Base-by-base conservation (phyloP, 208 protist genomes). In the Wallacemonas sp. region DNA sequence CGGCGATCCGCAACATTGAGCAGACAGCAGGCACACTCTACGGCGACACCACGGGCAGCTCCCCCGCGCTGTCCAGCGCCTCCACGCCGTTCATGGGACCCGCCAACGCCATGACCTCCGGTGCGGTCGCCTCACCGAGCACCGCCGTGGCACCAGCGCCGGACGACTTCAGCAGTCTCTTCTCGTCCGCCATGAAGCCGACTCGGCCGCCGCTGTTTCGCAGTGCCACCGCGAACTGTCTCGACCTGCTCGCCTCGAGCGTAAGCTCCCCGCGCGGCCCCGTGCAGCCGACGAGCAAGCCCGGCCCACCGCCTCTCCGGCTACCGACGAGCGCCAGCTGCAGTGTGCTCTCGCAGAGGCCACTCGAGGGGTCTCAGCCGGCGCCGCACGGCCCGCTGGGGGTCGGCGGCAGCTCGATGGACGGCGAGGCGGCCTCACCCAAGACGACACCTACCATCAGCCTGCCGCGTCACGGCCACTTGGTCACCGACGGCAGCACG, bases 1-100 rank as follows among this genome's bases (percentile, higher is more conserved):
- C 77, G 28, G 90, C 85, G 20, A 93, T 95, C 57, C 79, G 86
- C 11, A 84, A 84, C 39, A 91, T 95, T 74, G 77, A 95, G 8
- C 46, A 67, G 18, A 54, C 64, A 7, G 62, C 32, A 20, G 66
- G 18, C 44, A 46, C 26, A 2, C 12, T 42, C 22, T 36, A 62
- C 23, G 29, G 45, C 12, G 39, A 39, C 48, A 25, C 28, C 14
- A 44, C 46, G 2, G 61, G 16, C 7, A 33, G 45, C 23, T 69
- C 65, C 3, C 38, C 48, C 25, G 39, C 59, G 31, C 29, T 57
- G 11, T 64, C 59, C 1, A 50, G 65, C 20, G 12, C 64, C 48
- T 42, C 64, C 1, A 63, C 69, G 3, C 29, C 57, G 42, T 22
- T 25, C 23, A 14, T 33, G 22, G 26, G 12, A 23, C 61, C 23